Evolutionary conservation across 495 filamentous ascomycete genomes (phyloP), one percentile per base, ranked within the genome.

Genomic region (Penicillium canariense): DNA sequence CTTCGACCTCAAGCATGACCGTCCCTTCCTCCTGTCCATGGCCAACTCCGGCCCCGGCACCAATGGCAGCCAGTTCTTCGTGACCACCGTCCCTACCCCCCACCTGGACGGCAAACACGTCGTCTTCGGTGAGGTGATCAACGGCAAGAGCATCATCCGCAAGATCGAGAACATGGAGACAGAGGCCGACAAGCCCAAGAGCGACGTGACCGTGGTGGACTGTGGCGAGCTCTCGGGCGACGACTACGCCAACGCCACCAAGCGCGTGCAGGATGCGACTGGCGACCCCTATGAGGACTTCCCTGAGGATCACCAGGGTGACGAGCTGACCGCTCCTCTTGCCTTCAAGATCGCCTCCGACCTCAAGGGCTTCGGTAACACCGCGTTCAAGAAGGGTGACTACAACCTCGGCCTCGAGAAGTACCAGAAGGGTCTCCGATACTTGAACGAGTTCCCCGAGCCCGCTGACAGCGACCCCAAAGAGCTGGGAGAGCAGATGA

Each of bases 11-110:
- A 95, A 94, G 81, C 94, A 98, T 73, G 88, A 94, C 59, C 90
- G 90, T 59, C 91, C 94, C 0, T 96, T 97, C 78, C 77, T 98
- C 55, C 80, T 98, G 42, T 92, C 87, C 60, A 98, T 98, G 94
- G 94, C 94, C 54, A 98, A 98, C 72, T 93, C 94, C 55, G 94
- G 94, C 42, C 91, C 92, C 40, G 78, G 77, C 52, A 97, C 94
- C 73, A 99, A 99, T 69, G 94, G 94, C 57, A 91, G 87, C 38
- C 94, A 99, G 70, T 99, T 99, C 84, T 99, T 99, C 80, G 75
- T 97, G 54, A 99, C 94, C 30, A 97, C 95, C 20, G 89, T 96
- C 40, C 78, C 83, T 8, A 99, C 94, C 2, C 91, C 93, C 25
- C 94, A 98, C 70, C 83, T 99, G 11, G 91, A 99, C 68, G 82